Evolutionary conservation across 805 yeast genomes (phyloP), one percentile per base, ranked within the genome.

Genomic region (Yarrowia alimentaria): DNA sequence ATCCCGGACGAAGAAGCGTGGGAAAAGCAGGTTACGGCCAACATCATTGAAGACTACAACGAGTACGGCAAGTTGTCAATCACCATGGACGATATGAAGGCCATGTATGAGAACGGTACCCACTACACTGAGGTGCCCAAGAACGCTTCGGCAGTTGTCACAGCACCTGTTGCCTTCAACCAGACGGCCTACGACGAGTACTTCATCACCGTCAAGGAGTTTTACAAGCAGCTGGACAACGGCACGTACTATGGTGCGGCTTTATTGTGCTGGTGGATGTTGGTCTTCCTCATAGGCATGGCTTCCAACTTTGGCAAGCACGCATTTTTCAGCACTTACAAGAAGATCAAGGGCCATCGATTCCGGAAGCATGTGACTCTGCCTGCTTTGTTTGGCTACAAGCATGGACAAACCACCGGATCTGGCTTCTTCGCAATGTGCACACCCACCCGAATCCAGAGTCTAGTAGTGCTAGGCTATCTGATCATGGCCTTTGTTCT

Each of bases 361-460:
- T 42, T 42, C 49, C 58, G 69, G 11, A 59, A 60, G 33, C 42
- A 45, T 8, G 37, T 68, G 6, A 57, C 67, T 1, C 35, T 68
- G 18, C 72, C 72, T 1, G 66, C 71, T 7, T 51, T 63, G 3
- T 40, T 58, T 13, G 60, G 62, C 12, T 55, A 54, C 19, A 52
- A 53, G 12, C 72, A 68, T 33, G 58, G 58, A 19, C 56, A 56
- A 18, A 64, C 69, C 0, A 43, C 57, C 34, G 49, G 52, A 5
- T 21, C 22, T 5, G 45, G 45, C 5, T 26, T 38, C 8, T 24
- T 60, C 26, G 12, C 28, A 3, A 52, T 62, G 2, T 32, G 61
- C n/a, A 57, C 70, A 2, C 78, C 78, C 0, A 70, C 78, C 0
- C 60, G 78, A 28, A 66, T 67, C 4, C 77, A 75, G 57, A 53